phyloP scores from a whole-genome alignment of 2,329 filamentous ascomycete genomes.

The Sphaerostilbella broomeana region DNA sequence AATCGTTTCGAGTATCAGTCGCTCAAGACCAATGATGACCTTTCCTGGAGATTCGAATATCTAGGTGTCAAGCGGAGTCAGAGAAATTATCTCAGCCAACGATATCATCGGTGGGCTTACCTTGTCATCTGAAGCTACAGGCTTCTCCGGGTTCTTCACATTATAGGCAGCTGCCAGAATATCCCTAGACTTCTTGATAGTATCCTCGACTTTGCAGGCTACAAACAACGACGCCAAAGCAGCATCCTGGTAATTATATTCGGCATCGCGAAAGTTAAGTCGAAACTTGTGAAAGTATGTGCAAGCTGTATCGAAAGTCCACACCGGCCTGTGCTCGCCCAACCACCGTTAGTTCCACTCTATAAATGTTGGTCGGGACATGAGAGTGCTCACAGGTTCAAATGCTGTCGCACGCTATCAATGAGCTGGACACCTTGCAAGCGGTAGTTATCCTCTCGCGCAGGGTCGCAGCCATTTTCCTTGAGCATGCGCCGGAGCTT shows the following conservation, averaged over 20 bases:
- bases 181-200: constrained; percentile 90
- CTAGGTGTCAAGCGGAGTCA: constrained; percentile 34
- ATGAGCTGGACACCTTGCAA: constrained; percentile 86
- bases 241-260: constrained; percentile 82
- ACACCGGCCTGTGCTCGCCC: constrained; percentile 58
- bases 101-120: too few relatives aligned
- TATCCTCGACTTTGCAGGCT: constrained; percentile 96
- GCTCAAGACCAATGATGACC: constrained; percentile 80
- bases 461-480: constrained; percentile 63
- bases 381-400: constrained; percentile 61
- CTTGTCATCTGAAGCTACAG: constrained; percentile 71
- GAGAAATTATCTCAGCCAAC: neutral
- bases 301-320: constrained; percentile 86
- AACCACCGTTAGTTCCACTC: constrained; percentile 11
- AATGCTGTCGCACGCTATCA: constrained; percentile 69
- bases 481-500: constrained; percentile 67
- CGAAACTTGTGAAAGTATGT: constrained; percentile 94
- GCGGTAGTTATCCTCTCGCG: constrained; percentile 72
- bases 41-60: constrained; percentile 74
- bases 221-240: constrained; percentile 84
- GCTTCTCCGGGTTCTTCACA: constrained; percentile 63
- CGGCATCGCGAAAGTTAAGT: constrained; percentile 73
- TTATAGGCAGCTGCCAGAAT: constrained; percentile 90
- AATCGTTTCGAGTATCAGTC: constrained; percentile 85
- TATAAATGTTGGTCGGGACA: neutral